A percentile compares a stretch with the other conserved stretches of the same genome.
These are phyloP conservation scores for Aureobasidium lini DNA, from an alignment of 2,329 filamentous ascomycete species.

Conservation along the genomic window DNA sequence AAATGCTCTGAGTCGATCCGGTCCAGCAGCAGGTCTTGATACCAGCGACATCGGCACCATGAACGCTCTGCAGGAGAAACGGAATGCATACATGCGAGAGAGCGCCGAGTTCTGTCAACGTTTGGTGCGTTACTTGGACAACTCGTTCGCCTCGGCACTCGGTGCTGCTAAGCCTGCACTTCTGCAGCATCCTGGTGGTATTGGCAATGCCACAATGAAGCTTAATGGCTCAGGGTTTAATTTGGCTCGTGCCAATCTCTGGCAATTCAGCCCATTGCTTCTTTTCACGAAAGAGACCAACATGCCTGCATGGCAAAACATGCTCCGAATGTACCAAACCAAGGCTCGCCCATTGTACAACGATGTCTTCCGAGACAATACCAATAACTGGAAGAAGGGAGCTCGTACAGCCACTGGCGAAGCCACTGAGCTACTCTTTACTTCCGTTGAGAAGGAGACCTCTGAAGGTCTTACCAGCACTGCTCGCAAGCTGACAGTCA, in stretches of 20 bases:
- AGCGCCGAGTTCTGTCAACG: conserved; percentile 69
- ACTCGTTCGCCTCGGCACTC: conserved; percentile 70
- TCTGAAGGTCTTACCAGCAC: conserved; percentile 54
- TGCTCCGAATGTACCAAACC: conserved; percentile 74
- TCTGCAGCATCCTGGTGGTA: conserved; percentile 26
- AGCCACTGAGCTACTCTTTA: conserved; percentile 62
- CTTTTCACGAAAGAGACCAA: conserved; percentile 85
- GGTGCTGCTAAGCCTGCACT: conserved; percentile 40
- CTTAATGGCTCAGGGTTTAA: conserved; percentile 64
- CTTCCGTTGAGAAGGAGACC: conserved; percentile 79
- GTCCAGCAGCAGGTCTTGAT: conserved; percentile 59
- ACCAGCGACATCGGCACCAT: conserved; percentile 68
- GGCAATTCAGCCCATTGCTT: conserved; percentile 81
- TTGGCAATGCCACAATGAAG: conserved; percentile 43
- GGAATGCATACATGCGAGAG: conserved; percentile 75
- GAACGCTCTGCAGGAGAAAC: conserved; percentile 91
- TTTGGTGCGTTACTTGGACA: conserved; percentile 72
- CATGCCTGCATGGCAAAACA: conserved; percentile 67
- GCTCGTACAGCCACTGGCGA: conserved; percentile 27
- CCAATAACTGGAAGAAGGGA: conserved; percentile 58
- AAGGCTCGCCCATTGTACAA: conserved; percentile 71
- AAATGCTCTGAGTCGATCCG: conserved; percentile 40
- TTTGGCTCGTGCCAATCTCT: conserved; percentile 63
- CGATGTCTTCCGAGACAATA: conserved; percentile 70
- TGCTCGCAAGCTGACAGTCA: conserved; percentile 85